Base-by-base conservation (phyloP, 768 basidiomycete species). In the Rhodotorula kratochvilovae region DNA sequence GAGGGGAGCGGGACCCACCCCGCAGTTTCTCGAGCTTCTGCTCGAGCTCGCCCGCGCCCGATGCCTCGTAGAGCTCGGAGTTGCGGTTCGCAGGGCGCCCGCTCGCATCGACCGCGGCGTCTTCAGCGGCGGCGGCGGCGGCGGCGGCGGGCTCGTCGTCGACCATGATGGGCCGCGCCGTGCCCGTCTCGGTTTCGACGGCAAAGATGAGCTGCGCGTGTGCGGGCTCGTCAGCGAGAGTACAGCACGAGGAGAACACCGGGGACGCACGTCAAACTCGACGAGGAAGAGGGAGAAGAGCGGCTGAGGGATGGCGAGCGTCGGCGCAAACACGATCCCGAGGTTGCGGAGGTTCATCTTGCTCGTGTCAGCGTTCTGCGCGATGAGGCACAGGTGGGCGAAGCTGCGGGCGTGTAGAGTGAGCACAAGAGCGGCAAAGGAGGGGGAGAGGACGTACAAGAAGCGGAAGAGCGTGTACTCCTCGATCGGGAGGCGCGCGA, bases 261-360 rank as follows among this genome's bases (percentile, higher is more conserved):
- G 45, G 3, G 2, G n/a, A 73, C 73, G 48, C 45, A 71, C 73
- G 48, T 75, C 74, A 35, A 72, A 72, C 42, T 75, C 74, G 67
- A 60, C 45, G 31, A 75, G 70, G 42, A 75, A 65, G n/a, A 75
- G 71, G 2, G 63, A 59, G 65, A 75, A 75, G 6, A 75, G 59
- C 15, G 74, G 74, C 15, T 95, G 95, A n/a, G 95, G 95, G 76
- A 99, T 96, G 55, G 92, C 93, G 21, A 99, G 84, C 0, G 96
- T 98, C 4, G 96, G 96, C 74, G 92, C 94, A 82, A 98, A 97
- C 33, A 98, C 95, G 70, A 99, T 98, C 27, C 95, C 94, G 36
- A 99, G 92, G 79, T 99, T 99, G 57, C 95, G 88, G 87, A 98
- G 89, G 53, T 90, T 94, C 96, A 99, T 99, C 84, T 94, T 98